phyloP scores from a whole-genome alignment of 2,329 filamentous ascomycete genomes.

The Fusarium miscanthi region DNA sequence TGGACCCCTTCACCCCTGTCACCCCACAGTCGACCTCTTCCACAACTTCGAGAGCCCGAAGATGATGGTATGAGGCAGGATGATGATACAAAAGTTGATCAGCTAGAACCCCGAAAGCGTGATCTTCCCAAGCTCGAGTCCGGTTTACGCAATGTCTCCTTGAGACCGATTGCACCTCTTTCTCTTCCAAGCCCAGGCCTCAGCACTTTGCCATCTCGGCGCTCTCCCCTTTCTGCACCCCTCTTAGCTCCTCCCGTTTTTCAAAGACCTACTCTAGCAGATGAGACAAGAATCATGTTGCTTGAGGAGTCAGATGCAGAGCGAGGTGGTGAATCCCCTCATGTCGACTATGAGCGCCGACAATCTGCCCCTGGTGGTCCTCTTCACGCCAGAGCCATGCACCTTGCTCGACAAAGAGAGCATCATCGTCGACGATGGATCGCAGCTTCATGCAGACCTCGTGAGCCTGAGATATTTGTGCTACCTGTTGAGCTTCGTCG shows the following conservation, averaged over 20 bases:
- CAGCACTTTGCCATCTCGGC: constrained; percentile 11
- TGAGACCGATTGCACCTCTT: constrained; percentile 32
- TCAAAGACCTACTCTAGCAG: constrained; percentile 27
- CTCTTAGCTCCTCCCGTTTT: constrained; percentile 15
- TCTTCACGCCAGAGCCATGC: constrained; percentile 32
- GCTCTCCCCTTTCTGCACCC: constrained; percentile 39
- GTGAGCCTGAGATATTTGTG: constrained; percentile 43
- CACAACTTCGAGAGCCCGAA: constrained; percentile 30
- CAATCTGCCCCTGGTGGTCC: constrained; percentile 34
- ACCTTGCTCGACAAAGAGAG: constrained; percentile 42
- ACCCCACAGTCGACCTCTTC: constrained; percentile 28
- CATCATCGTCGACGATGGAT: constrained; percentile 37
- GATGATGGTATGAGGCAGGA: constrained; percentile 31
- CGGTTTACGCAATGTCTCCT: constrained; percentile 14
- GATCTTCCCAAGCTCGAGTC: constrained; percentile 17
- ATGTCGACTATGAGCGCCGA: constrained; percentile 25
- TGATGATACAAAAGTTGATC: constrained; percentile 33
- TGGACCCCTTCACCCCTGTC: constrained; percentile 40
- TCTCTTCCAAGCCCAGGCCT: constrained; percentile 17
- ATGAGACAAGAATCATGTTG: constrained; percentile 36
- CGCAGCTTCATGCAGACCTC: constrained; percentile 20
- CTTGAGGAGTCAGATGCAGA: constrained; percentile 18
- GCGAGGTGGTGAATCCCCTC: neutral
- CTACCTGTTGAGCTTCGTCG: constrained; percentile 42
- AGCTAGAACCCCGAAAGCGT: constrained; percentile 13